A percentile compares a stretch with the other conserved stretches of the same genome.
Conservation (phyloP, 768 basidiomycete species). For the Cystobasidium onofrii region DNA sequence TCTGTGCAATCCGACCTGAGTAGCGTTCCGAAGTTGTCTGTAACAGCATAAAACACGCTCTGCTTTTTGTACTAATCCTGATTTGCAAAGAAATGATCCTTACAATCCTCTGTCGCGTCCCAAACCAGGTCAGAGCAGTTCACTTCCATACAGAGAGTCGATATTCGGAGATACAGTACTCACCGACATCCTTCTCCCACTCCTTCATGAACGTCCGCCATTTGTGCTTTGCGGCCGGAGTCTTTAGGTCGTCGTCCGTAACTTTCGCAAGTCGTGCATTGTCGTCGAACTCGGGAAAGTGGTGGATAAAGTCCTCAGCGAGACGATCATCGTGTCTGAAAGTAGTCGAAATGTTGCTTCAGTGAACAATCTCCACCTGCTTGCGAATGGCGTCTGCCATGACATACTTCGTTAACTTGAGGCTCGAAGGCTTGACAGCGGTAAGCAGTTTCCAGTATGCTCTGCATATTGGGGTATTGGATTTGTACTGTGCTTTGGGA, state of each 20-base stretch:
- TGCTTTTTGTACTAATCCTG: background rate
- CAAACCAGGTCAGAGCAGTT: background rate
- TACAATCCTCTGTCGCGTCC: background rate
- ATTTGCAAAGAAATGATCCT: background rate
- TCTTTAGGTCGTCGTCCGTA: constrained; percentile 82
- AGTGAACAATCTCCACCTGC: background rate
- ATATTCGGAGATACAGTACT: too few species aligned
- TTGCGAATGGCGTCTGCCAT: too few species aligned
- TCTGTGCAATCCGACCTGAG: constrained; percentile 68
- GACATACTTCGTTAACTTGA: constrained; percentile 27
- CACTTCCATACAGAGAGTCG: too few species aligned
- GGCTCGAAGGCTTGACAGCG: background rate
- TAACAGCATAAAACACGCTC: background rate
- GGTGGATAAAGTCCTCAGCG: constrained; percentile 61
- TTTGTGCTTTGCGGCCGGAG: constrained; percentile 68
- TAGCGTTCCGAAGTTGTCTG: constrained; percentile 89
- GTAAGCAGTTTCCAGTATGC: constrained; percentile 30
- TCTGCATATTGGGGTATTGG: background rate
- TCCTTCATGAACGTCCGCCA: constrained; percentile 81
- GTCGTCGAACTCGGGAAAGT: constrained; percentile 67
- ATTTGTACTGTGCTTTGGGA: background rate
- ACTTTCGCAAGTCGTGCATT: constrained; percentile 53
- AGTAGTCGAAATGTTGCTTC: background rate
- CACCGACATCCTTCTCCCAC: constrained; percentile 49
- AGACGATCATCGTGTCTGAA: constrained; percentile 82